These are phyloP conservation scores for Ophiosphaerella narmari DNA, from an alignment of 2,329 filamentous ascomycete species.

Conservation along the genomic window DNA sequence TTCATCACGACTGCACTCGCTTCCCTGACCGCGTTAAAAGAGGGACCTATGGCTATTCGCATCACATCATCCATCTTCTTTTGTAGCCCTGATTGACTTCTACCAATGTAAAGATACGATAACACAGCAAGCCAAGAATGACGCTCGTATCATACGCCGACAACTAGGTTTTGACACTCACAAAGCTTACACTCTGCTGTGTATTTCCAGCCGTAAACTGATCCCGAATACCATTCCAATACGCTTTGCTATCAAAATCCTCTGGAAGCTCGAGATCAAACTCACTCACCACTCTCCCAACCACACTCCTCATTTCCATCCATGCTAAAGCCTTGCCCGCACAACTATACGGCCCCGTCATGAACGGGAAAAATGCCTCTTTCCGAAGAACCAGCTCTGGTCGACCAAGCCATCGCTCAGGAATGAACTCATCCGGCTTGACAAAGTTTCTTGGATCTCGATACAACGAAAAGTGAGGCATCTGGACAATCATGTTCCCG, in stretches of 20 bases:
- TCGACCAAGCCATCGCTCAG: conserved; percentile 26
- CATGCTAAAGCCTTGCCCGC: conserved; percentile 70
- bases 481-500: conserved; percentile 31
- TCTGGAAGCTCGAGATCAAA: conserved; percentile 54
- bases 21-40: no score
- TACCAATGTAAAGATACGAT: no score
- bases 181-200: conserved; percentile 17
- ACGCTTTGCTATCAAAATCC: conserved; percentile 18
- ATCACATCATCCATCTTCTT: no score
- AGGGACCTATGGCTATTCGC: no score
- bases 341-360: conserved; percentile 68
- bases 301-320: conserved; percentile 64
- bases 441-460: conserved; percentile 27
- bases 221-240: conserved; percentile 24
- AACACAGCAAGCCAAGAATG: no score
- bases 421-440: conserved; percentile 28
- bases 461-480: conserved; percentile 21
- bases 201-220: conserved; percentile 32
- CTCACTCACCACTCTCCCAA: conserved; percentile 62
- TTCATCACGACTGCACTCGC: no score
- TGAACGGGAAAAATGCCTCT: conserved; percentile 72
- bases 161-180: conserved; percentile 1
- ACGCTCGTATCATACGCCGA: no score
- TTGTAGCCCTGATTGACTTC: no score
- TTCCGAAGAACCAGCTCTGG: conserved; percentile 24